Evolutionary conservation across 2,329 filamentous ascomycete genomes (phyloP), one percentile per base, ranked within the genome.

Genomic region (Fusarium duplospermum): DNA sequence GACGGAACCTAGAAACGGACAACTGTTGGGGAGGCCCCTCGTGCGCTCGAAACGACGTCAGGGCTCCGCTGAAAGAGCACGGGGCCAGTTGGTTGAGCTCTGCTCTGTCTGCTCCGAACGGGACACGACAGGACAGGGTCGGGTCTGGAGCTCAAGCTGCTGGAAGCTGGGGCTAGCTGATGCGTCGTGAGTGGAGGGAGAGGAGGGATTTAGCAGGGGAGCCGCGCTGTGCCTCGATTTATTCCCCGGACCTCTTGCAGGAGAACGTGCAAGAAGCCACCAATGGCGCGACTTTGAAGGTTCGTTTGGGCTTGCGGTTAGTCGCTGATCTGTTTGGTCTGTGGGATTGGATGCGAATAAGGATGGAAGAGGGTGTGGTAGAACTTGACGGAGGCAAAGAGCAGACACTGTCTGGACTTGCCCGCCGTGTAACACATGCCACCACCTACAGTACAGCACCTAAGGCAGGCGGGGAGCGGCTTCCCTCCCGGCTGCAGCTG

Each of bases 21-120:
- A 67, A 66, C 60, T 75, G 68, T 74, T 76, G 64, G 68, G 73
- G 69, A 60, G 52, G 61, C 45, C 45, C 47, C 57, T 64, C 56
- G 66, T 64, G 52, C 60, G 65, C 57, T 72, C 42, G 33, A 71
- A 67, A 66, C 76, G 76, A 80, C 75, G 77, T 79, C 78, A 80
- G 74, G 78, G 77, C 78, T 76, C 78, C 78, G 76, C 78, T 42
- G 64, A 62, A 67, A 52, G 61, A 56, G 62, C 62, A 63, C 42
- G 58, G 57, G 56, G 66, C 66, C 72, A 66, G 69, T 62, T 72
- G 65, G 62, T 56, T 72, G 50, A 67, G 64, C 63, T 59, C 63
- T 45, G 66, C 35, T 70, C 54, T 29, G 56, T 60, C 63, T 67
- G 27, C 13, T 33, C 24, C 63, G 65, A 60, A 29, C 47, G 38